phyloP scores from a whole-genome alignment of 108 stramenopile genomes.

The Cyclostephanos invisitatus region DNA sequence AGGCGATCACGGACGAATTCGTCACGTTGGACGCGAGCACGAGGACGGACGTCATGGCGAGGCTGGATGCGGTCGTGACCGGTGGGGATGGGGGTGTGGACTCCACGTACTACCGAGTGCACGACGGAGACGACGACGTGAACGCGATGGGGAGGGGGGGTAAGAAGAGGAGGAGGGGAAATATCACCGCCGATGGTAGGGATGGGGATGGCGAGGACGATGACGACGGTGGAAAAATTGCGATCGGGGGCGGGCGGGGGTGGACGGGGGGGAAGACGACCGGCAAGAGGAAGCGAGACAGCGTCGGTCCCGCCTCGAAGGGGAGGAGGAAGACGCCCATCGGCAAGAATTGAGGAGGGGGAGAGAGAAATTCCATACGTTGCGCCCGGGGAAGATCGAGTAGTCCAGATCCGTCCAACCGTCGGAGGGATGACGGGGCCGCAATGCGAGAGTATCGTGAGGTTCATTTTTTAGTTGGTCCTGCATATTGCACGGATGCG shows the following conservation, averaged over 20 bases:
- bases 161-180: not conserved
- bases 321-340: not conserved
- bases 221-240: not conserved
- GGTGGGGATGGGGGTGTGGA: constrained; percentile 68
- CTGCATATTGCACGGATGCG: too few relatives aligned
- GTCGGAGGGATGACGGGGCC: not conserved
- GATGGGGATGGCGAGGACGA: constrained; percentile 15
- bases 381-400: too few relatives aligned
- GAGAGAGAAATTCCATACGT: not conserved
- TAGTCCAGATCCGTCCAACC: not conserved
- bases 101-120: constrained; percentile 49
- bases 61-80: constrained; percentile 62
- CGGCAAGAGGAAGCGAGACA: not conserved
- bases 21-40: constrained; percentile 57
- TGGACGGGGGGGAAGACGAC: constrained; percentile 14
- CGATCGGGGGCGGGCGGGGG: not conserved
- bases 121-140: constrained; percentile 55
- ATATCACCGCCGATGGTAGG: not conserved
- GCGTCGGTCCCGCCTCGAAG: not conserved
- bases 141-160: constrained; percentile 25
- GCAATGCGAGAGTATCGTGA: too few relatives aligned
- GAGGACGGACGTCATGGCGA: constrained; percentile 63
- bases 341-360: not conserved
- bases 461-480: too few relatives aligned
- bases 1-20: constrained; percentile 79